Evolutionary conservation across 1,139 yeast genomes (phyloP).

Genomic region (Geotrichum aggregatum): DNA sequence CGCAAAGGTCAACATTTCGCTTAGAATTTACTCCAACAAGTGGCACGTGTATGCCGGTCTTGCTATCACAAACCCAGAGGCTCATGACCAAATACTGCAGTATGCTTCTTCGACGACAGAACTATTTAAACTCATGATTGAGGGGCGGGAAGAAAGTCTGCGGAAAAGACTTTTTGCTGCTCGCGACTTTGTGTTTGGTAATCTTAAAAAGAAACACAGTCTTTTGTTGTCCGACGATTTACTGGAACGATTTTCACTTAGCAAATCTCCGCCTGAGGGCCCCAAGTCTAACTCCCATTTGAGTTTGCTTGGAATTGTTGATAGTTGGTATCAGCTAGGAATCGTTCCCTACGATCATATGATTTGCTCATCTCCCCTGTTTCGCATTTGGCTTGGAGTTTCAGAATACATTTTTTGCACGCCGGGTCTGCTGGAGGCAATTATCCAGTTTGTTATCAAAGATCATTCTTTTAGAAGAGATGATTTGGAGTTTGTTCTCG

Average conservation of each 20-base stretch:
- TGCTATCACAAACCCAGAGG: slow-evolving; percentile 92
- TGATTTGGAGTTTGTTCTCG: slow-evolving; percentile 59
- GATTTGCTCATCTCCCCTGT: slow-evolving; percentile 91
- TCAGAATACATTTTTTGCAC: slow-evolving; percentile 86
- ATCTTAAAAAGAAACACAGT: slow-evolving; percentile 50
- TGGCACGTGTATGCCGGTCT: slow-evolving; percentile 99
- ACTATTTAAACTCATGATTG: slow-evolving; percentile 76
- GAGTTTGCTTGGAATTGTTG: slow-evolving; percentile 83
- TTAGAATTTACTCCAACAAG: slow-evolving; percentile 84
- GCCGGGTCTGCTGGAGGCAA: slow-evolving; percentile 72
- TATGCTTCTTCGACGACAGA: slow-evolving; percentile 83
- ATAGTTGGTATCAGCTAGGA: slow-evolving; percentile 81
- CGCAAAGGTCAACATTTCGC: slow-evolving; percentile 87
- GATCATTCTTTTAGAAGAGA: slow-evolving; percentile 75
- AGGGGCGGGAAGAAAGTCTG: slow-evolving; percentile 58
- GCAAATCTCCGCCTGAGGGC: slow-evolving; percentile 69
- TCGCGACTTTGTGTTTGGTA: slow-evolving; percentile 70
- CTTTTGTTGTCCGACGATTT: slow-evolving; percentile 74
- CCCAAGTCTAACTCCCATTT: slow-evolving; percentile 82
- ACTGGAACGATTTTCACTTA: slow-evolving; percentile 72
- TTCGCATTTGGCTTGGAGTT: slow-evolving; percentile 89
- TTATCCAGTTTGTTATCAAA: slow-evolving; percentile 56
- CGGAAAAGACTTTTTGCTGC: slow-evolving; percentile 59
- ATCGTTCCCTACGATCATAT: slow-evolving; percentile 94
- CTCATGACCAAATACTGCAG: slow-evolving; percentile 85